These are phyloP conservation scores for Phytophthora uliginosa DNA, from an alignment of 352 stramenopile species.

Conservation along the genomic window DNA sequence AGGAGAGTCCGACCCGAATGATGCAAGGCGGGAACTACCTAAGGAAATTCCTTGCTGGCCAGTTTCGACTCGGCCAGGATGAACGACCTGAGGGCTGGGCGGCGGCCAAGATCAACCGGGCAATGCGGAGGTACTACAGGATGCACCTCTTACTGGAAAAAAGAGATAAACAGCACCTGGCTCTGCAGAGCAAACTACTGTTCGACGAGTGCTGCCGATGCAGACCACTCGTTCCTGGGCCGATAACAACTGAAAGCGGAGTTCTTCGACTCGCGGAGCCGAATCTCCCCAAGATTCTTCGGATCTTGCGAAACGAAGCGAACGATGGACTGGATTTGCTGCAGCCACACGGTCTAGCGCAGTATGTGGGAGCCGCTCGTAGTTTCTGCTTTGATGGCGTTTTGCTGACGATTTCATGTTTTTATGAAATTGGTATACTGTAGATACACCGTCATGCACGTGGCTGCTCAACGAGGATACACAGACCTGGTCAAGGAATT, in stretches of 20 bases:
- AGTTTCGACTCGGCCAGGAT: slow-evolving; percentile 38
- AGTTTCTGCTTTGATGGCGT: background rate
- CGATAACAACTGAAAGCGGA: slow-evolving; percentile 61
- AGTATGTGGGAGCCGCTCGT: slow-evolving; percentile 38
- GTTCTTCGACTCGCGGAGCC: slow-evolving; percentile 73
- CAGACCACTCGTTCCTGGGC: slow-evolving; percentile 59
- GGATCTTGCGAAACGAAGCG: slow-evolving; percentile 64
- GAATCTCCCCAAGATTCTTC: slow-evolving; percentile 71
- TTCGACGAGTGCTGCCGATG: slow-evolving; percentile 86
- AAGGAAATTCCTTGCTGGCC: slow-evolving; percentile 51
- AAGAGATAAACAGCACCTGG: slow-evolving; percentile 55
- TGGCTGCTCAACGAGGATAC: slow-evolving; percentile 79
- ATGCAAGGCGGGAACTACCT: slow-evolving; percentile 40
- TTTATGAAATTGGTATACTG: background rate
- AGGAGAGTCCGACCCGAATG: slow-evolving; percentile 23
- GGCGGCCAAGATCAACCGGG: slow-evolving; percentile 58
- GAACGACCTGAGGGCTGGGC: slow-evolving; percentile 69
- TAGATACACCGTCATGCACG: slow-evolving; percentile 68
- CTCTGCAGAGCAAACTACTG: slow-evolving; percentile 70
- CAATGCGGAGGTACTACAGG: slow-evolving; percentile 66
- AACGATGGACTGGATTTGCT: slow-evolving; percentile 70
- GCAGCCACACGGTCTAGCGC: slow-evolving; percentile 67
- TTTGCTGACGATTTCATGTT: background rate
- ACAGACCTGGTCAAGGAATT: slow-evolving; percentile 67
- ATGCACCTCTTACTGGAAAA: slow-evolving; percentile 57